phyloP scores from a whole-genome alignment of 495 filamentous ascomycete genomes.

The Penicillium crystallinum region DNA sequence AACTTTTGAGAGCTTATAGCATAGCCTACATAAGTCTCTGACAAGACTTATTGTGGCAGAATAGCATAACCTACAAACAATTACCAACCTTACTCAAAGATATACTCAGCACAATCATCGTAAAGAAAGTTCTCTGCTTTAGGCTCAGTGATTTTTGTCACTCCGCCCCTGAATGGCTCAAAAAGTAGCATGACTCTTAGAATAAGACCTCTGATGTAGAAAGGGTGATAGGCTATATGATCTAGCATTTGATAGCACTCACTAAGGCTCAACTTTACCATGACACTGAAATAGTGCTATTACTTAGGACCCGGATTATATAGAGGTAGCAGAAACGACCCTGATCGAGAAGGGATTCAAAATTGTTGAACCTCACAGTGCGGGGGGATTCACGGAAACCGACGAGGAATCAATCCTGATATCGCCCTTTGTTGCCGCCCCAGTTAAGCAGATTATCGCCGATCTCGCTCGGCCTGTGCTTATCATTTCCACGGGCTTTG shows the following conservation, averaged over 20 bases:
- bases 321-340: conserved; percentile 24
- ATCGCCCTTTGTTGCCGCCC: conserved; percentile 26
- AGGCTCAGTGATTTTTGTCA: conserved; percentile 33
- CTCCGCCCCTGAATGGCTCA: conserved; percentile 28
- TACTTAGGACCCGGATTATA: conserved; percentile 34
- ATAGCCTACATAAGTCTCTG: conserved; percentile 29
- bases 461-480: conserved; percentile 33
- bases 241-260: conserved; percentile 32
- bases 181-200: conserved; percentile 21
- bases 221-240: conserved; percentile 23
- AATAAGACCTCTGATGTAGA: conserved; percentile 26
- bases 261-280: conserved; percentile 29
- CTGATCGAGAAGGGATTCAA: conserved; percentile 31
- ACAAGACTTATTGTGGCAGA: conserved; percentile 27
- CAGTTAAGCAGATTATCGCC: conserved; percentile 32
- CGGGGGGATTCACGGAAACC: conserved; percentile 36
- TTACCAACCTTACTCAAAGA: conserved; percentile 24
- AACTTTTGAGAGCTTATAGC: conserved; percentile 30
- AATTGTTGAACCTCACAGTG: conserved; percentile 33
- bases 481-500: conserved; percentile 23
- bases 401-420: conserved; percentile 34
- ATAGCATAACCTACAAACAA: conserved; percentile 24
- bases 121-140: conserved; percentile 38
- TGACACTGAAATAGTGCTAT: conserved; percentile 19
- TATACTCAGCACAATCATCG: conserved; percentile 21